Evolutionary conservation across 352 stramenopile species (phyloP), one percentile per base, ranked within the genome.

Genomic region (Globisporangium rhizosaccharum): DNA sequence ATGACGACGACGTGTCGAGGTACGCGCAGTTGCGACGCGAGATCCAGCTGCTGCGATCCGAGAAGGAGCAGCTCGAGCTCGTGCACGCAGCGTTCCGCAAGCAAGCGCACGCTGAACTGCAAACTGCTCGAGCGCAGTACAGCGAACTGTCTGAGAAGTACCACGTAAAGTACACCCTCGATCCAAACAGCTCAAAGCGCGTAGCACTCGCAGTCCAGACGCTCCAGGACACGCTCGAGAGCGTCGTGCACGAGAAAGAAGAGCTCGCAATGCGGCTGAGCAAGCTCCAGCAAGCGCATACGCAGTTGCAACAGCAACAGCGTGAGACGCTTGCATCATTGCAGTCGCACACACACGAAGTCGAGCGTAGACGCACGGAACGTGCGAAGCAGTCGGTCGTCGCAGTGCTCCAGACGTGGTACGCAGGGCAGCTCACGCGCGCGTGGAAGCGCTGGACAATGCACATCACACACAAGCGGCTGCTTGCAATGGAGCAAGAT

Each of bases 181-280:
- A 92, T 42, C 82, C 79, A 18, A 66, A 83, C 4, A 75, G 70
- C 44, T 51, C 68, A 3, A 79, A 87, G 48, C 68, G 79, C 20
- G 70, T 79, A 30, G 75, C 78, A 12, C 47, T 86, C 23, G 72
- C 82, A 0, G 72, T 82, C 9, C 66, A 76, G 23, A 79, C 70
- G 20, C 65, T 88, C 47, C 73, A 88, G 30, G 67, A 88, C 15
- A 68, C 82, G 26, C 70, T 94, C 25, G 75, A 90, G 9, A 68
- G 74, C 17, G 68, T 73, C 2, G 53, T 87, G 33, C 56, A 76
- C 17, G 80, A 90, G 49, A 89, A 92, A 51, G 80, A 90, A n/a
- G 76, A 86, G 57, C 62, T 94, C 14, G 63, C 58, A 3, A 59
- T 79, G 17, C 59, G 73, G 10, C 77, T 79, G 52, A 63, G 55